Conservation (phyloP, 257 asterid species). For the Primulina tabacum region DNA sequence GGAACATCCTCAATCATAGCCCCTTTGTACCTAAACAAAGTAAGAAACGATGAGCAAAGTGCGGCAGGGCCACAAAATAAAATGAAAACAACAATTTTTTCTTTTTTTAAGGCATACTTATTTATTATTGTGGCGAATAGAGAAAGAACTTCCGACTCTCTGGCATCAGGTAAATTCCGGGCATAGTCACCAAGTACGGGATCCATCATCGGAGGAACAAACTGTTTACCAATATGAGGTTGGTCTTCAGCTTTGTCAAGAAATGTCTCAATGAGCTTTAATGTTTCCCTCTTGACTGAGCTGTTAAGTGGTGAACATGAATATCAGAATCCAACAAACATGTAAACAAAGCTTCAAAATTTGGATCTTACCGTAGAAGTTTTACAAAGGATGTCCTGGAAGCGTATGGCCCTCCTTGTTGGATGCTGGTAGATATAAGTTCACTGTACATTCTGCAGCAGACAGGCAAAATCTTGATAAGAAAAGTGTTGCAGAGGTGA, state of each 20-base stretch:
- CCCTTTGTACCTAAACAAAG: conserved; percentile 63
- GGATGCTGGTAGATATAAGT: conserved; percentile 81
- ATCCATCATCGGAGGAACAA: conserved; percentile 99
- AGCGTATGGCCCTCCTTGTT: conserved; percentile 98
- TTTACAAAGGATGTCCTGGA: conserved; percentile 82
- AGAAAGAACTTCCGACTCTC: conserved; percentile 98
- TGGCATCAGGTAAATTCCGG: conserved; percentile 95
- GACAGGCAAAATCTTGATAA: conserved; percentile 26
- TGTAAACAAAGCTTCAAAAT: neutral
- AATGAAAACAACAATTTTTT: neutral
- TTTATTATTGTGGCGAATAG: conserved; percentile 95
- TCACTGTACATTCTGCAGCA: conserved; percentile 94
- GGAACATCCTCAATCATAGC: conserved; percentile 95
- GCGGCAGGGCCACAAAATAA: conserved; percentile 1
- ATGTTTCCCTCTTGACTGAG: conserved; percentile 93
- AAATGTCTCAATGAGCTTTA: conserved; percentile 94
- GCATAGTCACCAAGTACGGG: conserved; percentile 96
- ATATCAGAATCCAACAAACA: conserved; percentile 3
- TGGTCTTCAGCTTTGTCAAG: conserved; percentile 95
- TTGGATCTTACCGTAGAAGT: conserved; percentile 70
- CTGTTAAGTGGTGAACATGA: conserved; percentile 39
- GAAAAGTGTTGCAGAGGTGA: conserved; percentile 5
- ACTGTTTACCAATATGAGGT: conserved; percentile 84
- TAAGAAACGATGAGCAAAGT: conserved; percentile 13
- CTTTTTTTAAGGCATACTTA: conserved; percentile 51